These are phyloP conservation scores for Boletus sp. DNA, from an alignment of 768 basidiomycete genomes.

Conservation along the genomic window DNA sequence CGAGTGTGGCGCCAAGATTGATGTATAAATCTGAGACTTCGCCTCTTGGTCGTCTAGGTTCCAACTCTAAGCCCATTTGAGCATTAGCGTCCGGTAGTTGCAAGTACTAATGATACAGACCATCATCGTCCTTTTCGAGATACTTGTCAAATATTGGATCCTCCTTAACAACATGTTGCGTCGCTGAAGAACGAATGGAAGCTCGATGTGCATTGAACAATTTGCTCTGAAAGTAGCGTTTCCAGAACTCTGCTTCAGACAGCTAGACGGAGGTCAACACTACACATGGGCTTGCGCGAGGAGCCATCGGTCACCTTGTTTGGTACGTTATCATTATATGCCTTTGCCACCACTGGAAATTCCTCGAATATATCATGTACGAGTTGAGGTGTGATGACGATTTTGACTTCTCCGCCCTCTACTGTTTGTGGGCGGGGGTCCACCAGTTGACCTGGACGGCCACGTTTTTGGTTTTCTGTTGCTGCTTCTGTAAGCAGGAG, in stretches of 20 bases:
- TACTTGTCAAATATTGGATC: slow-evolving; percentile 96
- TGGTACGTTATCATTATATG: slow-evolving; percentile 91
- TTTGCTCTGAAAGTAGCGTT: slow-evolving; percentile 93
- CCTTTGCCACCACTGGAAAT: slow-evolving; percentile 91
- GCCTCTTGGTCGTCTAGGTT: slow-evolving; percentile 68
- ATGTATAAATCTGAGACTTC: slow-evolving; percentile 74
- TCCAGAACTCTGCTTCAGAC: slow-evolving; percentile 92
- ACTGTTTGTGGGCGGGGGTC: slow-evolving; percentile 85
- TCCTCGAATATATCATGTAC: slow-evolving; percentile 97
- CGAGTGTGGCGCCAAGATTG: slow-evolving; percentile 81
- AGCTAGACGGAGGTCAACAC: slow-evolving; percentile 48
- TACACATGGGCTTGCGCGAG: neutral
- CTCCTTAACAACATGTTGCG: slow-evolving; percentile 81
- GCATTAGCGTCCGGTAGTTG: neutral
- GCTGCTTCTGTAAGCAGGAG: slow-evolving; percentile 74
- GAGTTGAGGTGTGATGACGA: slow-evolving; percentile 85
- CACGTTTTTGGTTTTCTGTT: slow-evolving; percentile 68
- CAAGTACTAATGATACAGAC: slow-evolving; percentile 40
- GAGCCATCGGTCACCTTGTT: slow-evolving; percentile 50
- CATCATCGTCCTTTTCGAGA: slow-evolving; percentile 93
- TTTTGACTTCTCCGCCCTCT: slow-evolving; percentile 83
- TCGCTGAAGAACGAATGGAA: slow-evolving; percentile 81
- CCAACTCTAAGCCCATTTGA: slow-evolving; percentile 49
- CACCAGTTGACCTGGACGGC: slow-evolving; percentile 81
- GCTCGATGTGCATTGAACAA: slow-evolving; percentile 94